Evolutionary conservation across 2,329 filamentous ascomycete genomes (phyloP), one percentile per base, ranked within the genome.

Genomic region (Nemania abortiva): DNA sequence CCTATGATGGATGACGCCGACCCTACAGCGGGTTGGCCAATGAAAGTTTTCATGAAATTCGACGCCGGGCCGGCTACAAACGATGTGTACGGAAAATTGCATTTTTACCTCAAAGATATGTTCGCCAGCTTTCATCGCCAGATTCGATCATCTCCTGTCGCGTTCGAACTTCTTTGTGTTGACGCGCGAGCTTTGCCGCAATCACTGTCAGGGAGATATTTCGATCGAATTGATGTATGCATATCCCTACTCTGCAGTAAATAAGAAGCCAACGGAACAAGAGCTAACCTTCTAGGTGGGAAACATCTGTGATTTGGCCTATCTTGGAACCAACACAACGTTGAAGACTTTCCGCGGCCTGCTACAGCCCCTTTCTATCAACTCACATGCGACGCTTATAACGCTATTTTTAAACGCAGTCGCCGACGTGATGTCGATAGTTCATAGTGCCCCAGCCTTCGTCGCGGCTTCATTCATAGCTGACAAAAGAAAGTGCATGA

Each of bases 21-120:
- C 45, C 71, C 69, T 7, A 57, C 39, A 34, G 20, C 6, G 3
- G 64, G 62, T 5, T 72, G 70, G 66, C 39, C 62, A 18, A 18
- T 54, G 27, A 57, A 63, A 31, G 52, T 45, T 7, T 65, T 34
- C 68, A 63, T 68, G 58, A 20, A 70, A 31, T 66, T 60, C 62
- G 62, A 72, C 11, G 57, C 63, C 11, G 64, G 70, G 6, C 67
- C 66, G 2, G 63, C 64, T 10, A 67, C 22, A 22, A 68, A 70
- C 18, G 67, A 72, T n/a, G 13, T 49, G 1, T 70, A 68, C 42
- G 69, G 68, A 24, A 70, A 72, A 45, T 55, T 72, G 13, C 61
- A 72, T 37, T 27, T 56, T 55, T 70, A 66, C 39, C 29, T 72
- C 6, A 49, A 24, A 22, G 49, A 65, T 24, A 27, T 72, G 22